Percentiles rank a stretch among this genome's conserved stretches.
Evolutionary conservation across 2,329 filamentous ascomycete genomes (phyloP).

Genomic region (Passalora sequoiae): DNA sequence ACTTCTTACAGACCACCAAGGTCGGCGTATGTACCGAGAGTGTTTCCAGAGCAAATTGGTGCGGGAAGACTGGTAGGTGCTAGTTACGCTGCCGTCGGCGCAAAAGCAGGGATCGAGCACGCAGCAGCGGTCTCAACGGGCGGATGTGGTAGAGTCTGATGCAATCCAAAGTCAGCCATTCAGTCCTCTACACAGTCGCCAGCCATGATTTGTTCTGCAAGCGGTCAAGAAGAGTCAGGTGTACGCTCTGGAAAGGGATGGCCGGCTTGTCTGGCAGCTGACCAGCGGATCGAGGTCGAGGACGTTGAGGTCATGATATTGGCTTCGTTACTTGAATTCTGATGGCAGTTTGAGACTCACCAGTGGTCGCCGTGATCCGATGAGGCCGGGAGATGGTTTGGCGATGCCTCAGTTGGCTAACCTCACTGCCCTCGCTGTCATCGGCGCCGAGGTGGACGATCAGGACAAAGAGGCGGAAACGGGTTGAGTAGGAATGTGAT

Average conservation of each 20-base stretch:
- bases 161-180: slow-evolving; percentile 9
- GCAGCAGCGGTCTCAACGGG: slow-evolving; percentile 10
- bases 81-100: slow-evolving; percentile 29
- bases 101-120: slow-evolving; percentile 21
- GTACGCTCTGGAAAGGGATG: slow-evolving; percentile 21
- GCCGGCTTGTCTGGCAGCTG: slow-evolving; percentile 14
- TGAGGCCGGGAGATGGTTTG: slow-evolving; percentile 24
- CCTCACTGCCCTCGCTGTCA: slow-evolving; percentile 26
- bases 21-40: slow-evolving; percentile 12
- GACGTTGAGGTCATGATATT: slow-evolving; percentile 20
- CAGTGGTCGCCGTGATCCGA: slow-evolving; percentile 22
- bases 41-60: slow-evolving; percentile 10
- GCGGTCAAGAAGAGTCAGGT: slow-evolving; percentile 6
- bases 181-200: not conserved
- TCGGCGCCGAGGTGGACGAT: slow-evolving; percentile 4
- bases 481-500: slow-evolving; percentile 2
- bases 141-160: slow-evolving; percentile 5
- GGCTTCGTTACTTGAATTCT: slow-evolving; percentile 13
- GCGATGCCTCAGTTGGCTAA: slow-evolving; percentile 22
- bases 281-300: slow-evolving; percentile 13
- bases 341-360: slow-evolving; percentile 22
- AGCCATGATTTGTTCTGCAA: slow-evolving; percentile 2
- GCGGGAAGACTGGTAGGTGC: slow-evolving; percentile 9
- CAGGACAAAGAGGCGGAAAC: slow-evolving; percentile 2
- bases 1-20: slow-evolving; percentile 7